phyloP scores from a whole-genome alignment of 305 asterid genomes.

The Fraxinus platypoda region DNA sequence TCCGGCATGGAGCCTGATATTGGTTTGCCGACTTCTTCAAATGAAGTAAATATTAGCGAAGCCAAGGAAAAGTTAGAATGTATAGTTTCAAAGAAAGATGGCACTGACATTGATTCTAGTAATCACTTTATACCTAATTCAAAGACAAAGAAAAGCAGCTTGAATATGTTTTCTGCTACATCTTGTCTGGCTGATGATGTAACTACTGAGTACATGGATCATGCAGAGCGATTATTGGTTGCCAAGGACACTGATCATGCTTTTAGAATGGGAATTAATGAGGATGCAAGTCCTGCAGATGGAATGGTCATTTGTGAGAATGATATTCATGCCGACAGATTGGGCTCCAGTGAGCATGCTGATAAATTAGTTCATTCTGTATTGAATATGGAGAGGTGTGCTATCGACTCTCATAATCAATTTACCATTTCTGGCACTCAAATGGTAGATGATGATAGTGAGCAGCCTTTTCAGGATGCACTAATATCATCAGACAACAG shows the following conservation, averaged over 20 bases:
- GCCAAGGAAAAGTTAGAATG: slow-evolving; percentile 22
- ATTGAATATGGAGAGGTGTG: slow-evolving; percentile 22
- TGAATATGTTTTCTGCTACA: slow-evolving; percentile 29
- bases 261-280: slow-evolving; percentile 24
- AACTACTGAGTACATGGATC: slow-evolving; percentile 16
- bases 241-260: slow-evolving; percentile 15
- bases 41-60: slow-evolving; percentile 14
- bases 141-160: slow-evolving; percentile 31
- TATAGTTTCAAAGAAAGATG: slow-evolving; percentile 31
- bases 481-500: slow-evolving; percentile 19
- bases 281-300: slow-evolving; percentile 17
- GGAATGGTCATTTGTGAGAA: slow-evolving; percentile 23
- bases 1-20: slow-evolving; percentile 15
- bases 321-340: slow-evolving; percentile 22
- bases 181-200: slow-evolving; percentile 10
- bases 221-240: slow-evolving; percentile 18
- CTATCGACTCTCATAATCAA: slow-evolving; percentile 25
- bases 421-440: slow-evolving; percentile 19
- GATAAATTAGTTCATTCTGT: slow-evolving; percentile 20
- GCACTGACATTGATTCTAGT: slow-evolving; percentile 10
- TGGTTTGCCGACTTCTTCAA: slow-evolving; percentile 20
- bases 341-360: slow-evolving; percentile 21
- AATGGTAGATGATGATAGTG: slow-evolving; percentile 20
- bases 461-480: slow-evolving; percentile 30
- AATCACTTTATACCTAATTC: slow-evolving; percentile 21